Evolutionary conservation across 345 rosid species (phyloP), one percentile per base, ranked within the genome.

Genomic region (Pistacia integerrima): DNA sequence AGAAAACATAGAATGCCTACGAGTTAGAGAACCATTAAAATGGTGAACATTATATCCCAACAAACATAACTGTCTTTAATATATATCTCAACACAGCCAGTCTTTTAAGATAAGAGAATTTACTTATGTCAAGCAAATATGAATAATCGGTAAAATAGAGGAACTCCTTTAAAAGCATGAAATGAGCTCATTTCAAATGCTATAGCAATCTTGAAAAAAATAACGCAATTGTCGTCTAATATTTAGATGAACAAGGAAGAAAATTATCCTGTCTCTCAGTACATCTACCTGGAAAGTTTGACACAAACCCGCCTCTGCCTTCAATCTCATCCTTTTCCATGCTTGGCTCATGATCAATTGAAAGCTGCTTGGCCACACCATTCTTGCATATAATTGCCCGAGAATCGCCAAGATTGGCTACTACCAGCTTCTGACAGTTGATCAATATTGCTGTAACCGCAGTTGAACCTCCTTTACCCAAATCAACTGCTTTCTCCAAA

Each of bases 351-450:
- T 96, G 99, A 90, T 96, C 99, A 55, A 92, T 77, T 11, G 99
- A 92, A 48, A 96, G 83, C 74, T 87, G 98, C 81, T 88, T 86
- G 4, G 95, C 97, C 73, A 82, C 84, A 61, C 97, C 93, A 54
- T 74, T 82, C 80, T 85, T 88, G 86, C 91, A 82, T 64, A 96
- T 83, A 58, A 93, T 93, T 61, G 97, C 99, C 69, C 99, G 84
- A 44, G 98, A 96, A 86, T 96, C 98, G 66, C 98, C 99, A 54
- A 96, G 86, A 81, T 96, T 96, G 25, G 98, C 99, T 76, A 92
- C 91, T 35, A 96, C 90, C 77, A 96, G 81, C 85, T 81, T 92
- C 49, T 84, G 84, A 65, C 97, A 84, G 66, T 91, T 89, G 76
- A 93, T 91, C 20, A 96, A 75, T 65, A 96, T 93, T 8, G 91